Base-by-base conservation (phyloP, 805 yeast genomes). In the Candida nonsorbophila region DNA sequence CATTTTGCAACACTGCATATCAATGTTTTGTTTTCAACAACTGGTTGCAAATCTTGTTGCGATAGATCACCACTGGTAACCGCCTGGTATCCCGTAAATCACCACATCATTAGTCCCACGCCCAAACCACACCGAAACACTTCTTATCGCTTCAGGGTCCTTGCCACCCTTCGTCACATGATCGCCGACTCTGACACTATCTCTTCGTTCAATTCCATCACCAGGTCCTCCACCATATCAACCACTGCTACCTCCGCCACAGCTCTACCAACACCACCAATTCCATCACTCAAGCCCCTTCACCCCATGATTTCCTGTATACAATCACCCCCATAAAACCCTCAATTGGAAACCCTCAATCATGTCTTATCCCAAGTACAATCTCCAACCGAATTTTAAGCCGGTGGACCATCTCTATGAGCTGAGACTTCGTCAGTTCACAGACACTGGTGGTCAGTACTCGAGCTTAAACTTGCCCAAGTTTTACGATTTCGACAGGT, bases 401-500 rank as follows among this genome's bases (percentile, higher is more conserved):
- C 86, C 87, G 38, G 74, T 85, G 24, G 87, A 84, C 48, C 67
- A 73, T 22, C 70, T 86, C 33, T 86, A 79, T 49, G 80, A 76
- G 40, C 70, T 74, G 45, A 67, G 95, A 25, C 61, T 87, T 37
- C 68, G 86, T 24, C 94, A 82, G 43, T 86, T 86, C 64, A 74
- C 74, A 25, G 80, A 75, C 42, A 45, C 47, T 11, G 78, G 76
- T n/a, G 97, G 97, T 17, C 78, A 78, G 39, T 90, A 82, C 60
- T 52, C 56, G 22, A 62, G 70, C 28, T 61, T 87, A 44, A 86
- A 85, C 53, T 62, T 90, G 20, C 94, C 97, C 8, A 79, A 79
- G 44, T 86, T 84, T 51, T 84, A 84, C 49, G 87, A 81, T 46
- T 57, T 60, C 29, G 74, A 62, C 9, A 58, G 92, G 8, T 56